Percentiles rank a stretch among this genome's conserved stretches.
Conservation (phyloP, 768 basidiomycete genomes). For the Ramaria rubella region DNA sequence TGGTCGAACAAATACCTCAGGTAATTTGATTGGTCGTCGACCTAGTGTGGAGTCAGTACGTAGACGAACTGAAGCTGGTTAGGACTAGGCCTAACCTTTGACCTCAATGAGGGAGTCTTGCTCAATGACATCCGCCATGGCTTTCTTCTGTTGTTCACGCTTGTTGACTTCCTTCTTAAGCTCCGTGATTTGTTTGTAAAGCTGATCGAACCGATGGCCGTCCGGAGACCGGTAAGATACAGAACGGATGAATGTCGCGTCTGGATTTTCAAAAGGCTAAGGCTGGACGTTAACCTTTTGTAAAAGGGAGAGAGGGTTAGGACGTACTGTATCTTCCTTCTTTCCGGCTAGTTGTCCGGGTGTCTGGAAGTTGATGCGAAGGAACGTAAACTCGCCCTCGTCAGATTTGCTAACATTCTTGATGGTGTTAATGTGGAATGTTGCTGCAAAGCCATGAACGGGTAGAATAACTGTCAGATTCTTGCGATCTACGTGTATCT, state of each 20-base stretch:
- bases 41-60: slow-evolving; percentile 17
- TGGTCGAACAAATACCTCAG: slow-evolving; percentile 90
- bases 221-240: slow-evolving; percentile 91
- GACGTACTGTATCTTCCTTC: slow-evolving; percentile 89
- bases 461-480: slow-evolving; percentile 86
- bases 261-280: slow-evolving; percentile 93
- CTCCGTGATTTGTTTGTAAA: slow-evolving; percentile 89
- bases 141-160: slow-evolving; percentile 94
- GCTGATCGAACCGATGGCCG: slow-evolving; percentile 77
- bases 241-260: slow-evolving; percentile 93
- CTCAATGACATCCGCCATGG: slow-evolving; percentile 96
- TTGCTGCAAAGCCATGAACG: slow-evolving; percentile 91
- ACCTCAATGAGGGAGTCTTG: slow-evolving; percentile 87
- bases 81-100: slow-evolving; percentile 68
- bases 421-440: slow-evolving; percentile 97
- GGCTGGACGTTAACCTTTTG: slow-evolving; percentile 2
- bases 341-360: slow-evolving; percentile 96
- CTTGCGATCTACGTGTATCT: slow-evolving; percentile 92
- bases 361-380: slow-evolving; percentile 97
- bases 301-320: slow-evolving; percentile 5
- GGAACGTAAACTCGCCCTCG: slow-evolving; percentile 89
- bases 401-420: slow-evolving; percentile 98
- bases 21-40: slow-evolving; percentile 75
- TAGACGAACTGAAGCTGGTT: too few relatives aligned
- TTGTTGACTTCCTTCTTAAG: slow-evolving; percentile 97